phyloP scores from a whole-genome alignment of 108 stramenopile genomes.

The Mediolabrus comicus region DNA sequence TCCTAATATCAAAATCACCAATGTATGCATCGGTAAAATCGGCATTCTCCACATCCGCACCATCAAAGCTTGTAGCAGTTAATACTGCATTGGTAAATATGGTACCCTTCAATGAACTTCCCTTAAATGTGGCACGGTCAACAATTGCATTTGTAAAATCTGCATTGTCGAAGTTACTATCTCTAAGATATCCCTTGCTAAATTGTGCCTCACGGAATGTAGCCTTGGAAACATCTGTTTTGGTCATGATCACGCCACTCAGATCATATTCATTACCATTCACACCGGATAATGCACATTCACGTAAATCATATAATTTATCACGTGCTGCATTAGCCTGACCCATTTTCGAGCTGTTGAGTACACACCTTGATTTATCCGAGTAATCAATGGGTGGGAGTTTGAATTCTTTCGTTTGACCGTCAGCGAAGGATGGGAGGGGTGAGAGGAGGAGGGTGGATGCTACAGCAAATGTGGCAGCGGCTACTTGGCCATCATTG shows the following conservation, averaged over 20 bases:
- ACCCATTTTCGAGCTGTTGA: conserved; percentile 86
- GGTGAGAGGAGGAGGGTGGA: conserved; percentile 33
- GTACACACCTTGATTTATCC: conserved; percentile 77
- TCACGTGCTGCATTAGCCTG: conserved; percentile 97
- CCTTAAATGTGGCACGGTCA: conserved; percentile 88
- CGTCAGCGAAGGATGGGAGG: conserved; percentile 57
- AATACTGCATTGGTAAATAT: conserved; percentile 93
- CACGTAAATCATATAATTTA: conserved; percentile 91
- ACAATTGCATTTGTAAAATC: conserved; percentile 97
- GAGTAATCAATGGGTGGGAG: conserved; percentile 85
- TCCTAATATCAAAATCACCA: conserved; percentile 89
- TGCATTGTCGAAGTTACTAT: conserved; percentile 86
- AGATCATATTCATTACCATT: conserved; percentile 76
- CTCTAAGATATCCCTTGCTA: conserved; percentile 85
- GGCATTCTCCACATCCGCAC: conserved; percentile 87
- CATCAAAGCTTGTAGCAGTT: conserved; percentile 91
- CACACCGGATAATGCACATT: conserved; percentile 69
- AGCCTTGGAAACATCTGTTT: conserved; percentile 84
- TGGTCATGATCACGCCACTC: conserved; percentile 85
- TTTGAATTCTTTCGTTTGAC: conserved; percentile 86
- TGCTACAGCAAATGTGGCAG: conserved; percentile 13
- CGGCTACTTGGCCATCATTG: neutral
- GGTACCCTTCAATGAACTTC: conserved; percentile 71
- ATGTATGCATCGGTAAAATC: conserved; percentile 93
- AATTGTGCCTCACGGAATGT: conserved; percentile 88